phyloP scores from a whole-genome alignment of 176 grass and related monocot genomes.

The Poa annua region DNA sequence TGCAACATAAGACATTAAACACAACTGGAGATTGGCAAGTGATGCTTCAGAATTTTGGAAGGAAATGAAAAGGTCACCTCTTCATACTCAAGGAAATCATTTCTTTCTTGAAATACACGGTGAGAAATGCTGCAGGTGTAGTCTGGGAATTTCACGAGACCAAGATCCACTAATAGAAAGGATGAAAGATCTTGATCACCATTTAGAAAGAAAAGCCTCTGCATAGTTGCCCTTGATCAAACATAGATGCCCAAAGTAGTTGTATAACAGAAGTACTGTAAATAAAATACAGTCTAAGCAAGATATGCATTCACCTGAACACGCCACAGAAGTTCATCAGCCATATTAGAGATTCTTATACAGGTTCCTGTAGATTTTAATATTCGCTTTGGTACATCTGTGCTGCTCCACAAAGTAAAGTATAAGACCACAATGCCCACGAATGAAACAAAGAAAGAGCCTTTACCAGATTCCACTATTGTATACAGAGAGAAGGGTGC shows the following conservation, averaged over 20 bases:
- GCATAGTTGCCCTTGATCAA: slow-evolving; percentile 43
- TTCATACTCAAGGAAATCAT: slow-evolving; percentile 79
- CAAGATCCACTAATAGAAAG: slow-evolving; percentile 93
- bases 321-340: slow-evolving; percentile 81
- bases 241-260: slow-evolving; percentile 12
- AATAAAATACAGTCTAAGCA: slow-evolving; percentile 27
- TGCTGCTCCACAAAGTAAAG: slow-evolving; percentile 58
- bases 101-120: slow-evolving; percentile 63
- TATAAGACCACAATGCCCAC: slow-evolving; percentile 37
- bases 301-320: slow-evolving; percentile 64
- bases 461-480: slow-evolving; percentile 70
- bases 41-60: slow-evolving; percentile 20
- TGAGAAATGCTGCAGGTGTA: slow-evolving; percentile 70
- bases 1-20: slow-evolving; percentile 29
- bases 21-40: slow-evolving; percentile 5
- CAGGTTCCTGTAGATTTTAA: slow-evolving; percentile 68
- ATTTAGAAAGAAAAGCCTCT: slow-evolving; percentile 97
- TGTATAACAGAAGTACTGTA: slow-evolving; percentile 41
- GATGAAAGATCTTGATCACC: slow-evolving; percentile 92
- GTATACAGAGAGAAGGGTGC: slow-evolving; percentile 59
- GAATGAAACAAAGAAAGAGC: slow-evolving; percentile 43
- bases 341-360: slow-evolving; percentile 61
- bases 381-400: slow-evolving; percentile 57
- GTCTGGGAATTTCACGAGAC: slow-evolving; percentile 76
- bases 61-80: slow-evolving; percentile 56